Percentiles rank a stretch among this genome's conserved stretches.
These are phyloP conservation scores for Wickerhamiella siamensis DNA, from an alignment of 805 yeast genomes.

Conservation along the genomic window DNA sequence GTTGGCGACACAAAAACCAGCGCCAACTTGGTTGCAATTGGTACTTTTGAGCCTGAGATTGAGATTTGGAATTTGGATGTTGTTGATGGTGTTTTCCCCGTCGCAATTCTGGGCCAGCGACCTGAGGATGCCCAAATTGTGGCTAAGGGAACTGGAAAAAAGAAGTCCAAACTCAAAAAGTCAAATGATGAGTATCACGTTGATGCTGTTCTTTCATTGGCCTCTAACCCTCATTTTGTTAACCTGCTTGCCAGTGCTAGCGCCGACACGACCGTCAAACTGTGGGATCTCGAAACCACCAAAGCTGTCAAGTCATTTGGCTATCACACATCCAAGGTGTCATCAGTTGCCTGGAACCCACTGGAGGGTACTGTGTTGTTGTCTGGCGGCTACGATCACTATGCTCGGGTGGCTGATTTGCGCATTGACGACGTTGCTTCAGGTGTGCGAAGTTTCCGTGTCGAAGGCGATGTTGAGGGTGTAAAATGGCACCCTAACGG, in stretches of 20 bases:
- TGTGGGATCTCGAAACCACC: constrained; percentile 79
- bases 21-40: constrained; percentile 91
- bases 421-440: constrained; percentile 46
- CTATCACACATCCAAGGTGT: constrained; percentile 71
- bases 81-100: constrained; percentile 89
- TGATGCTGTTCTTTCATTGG: constrained; percentile 79
- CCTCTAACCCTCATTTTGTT: constrained; percentile 71
- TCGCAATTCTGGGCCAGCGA: constrained; percentile 75
- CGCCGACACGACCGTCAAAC: constrained; percentile 85
- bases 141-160: constrained; percentile 22
- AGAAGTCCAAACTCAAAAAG: constrained; percentile 39
- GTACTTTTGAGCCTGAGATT: constrained; percentile 94
- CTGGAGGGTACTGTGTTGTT: constrained; percentile 37
- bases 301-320: constrained; percentile 65
- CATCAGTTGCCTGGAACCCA: constrained; percentile 77
- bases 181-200: constrained; percentile 66
- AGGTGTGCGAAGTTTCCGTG: constrained; percentile 45
- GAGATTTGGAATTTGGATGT: constrained; percentile 94
- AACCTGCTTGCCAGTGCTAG: constrained; percentile 85
- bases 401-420: constrained; percentile 66
- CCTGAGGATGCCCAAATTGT: constrained; percentile 27
- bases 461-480: constrained; percentile 73
- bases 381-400: constrained; percentile 85
- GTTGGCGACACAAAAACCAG: constrained; percentile 40
- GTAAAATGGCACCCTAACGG: constrained; percentile 57